Evolutionary conservation across 306 rosid species (phyloP), one percentile per base, ranked within the genome.

Genomic region (Lathyrus aphaca): DNA sequence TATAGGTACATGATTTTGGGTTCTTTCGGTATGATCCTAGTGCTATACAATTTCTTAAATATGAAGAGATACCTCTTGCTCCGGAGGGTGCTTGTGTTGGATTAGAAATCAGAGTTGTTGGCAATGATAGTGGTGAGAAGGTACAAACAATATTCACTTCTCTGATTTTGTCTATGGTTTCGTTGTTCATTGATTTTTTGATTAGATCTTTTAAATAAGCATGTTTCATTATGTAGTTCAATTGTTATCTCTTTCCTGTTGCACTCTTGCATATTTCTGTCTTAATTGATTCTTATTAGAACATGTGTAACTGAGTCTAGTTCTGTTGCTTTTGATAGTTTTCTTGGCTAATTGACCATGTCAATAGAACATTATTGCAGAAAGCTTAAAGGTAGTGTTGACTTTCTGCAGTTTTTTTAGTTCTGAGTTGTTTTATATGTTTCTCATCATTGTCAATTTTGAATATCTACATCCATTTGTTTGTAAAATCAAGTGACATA

Each of bases 121-220:
- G 98, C 57, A 93, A 93, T 79, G 98, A 93, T 74, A 93, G 98
- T 74, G 98, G 97, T 21, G 98, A 93, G 81, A 93, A 93, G 98
- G 98, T 93, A 90, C 69, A 55, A 27, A 50, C 73, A 18, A 37
- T 30, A 45, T 54, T 68, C n/a, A 45, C 65, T 56, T 25, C 45
- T 66, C 45, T 27, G 15, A 64, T 58, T 13, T 43, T 71, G 27
- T 69, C 64, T 64, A 30, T 64, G n/a, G 23, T 44, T 14, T 69
- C 50, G n/a, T 73, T 43, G 10, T 55, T 73, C 62, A 54, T 50
- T 32, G 54, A 32, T 51, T 37, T 70, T 61, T 67, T 30, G 66
- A n/a, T 62, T 73, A 19, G 25, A 45, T 27, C 25, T 19, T 15
- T 69, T 18, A 32, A 68, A 61, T 43, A 17, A 55, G 40, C 70